Conservation (phyloP, 495 filamentous ascomycete genomes). For the Neurospora intermedia region DNA sequence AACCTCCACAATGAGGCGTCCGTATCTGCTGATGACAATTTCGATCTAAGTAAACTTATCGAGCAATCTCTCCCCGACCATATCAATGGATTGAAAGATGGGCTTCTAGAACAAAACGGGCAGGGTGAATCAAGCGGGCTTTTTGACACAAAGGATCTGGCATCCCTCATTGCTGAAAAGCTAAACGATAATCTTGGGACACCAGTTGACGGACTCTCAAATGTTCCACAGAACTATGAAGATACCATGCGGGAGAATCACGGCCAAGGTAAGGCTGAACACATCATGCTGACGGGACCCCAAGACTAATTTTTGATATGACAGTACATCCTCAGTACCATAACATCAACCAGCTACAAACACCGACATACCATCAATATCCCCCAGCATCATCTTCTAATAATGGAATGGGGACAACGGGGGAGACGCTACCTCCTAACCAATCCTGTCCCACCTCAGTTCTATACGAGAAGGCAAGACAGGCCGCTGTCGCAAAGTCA, state of each 20-base stretch:
- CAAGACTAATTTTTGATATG: not conserved
- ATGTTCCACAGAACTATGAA: not conserved
- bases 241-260: not conserved
- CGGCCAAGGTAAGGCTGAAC: not conserved
- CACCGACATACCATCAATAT: constrained; percentile 13
- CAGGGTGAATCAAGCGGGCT: constrained; percentile 1
- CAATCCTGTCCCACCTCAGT: constrained; percentile 70
- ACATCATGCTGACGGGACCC: constrained; percentile 6
- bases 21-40: not conserved
- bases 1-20: constrained; percentile 1
- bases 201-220: constrained; percentile 9
- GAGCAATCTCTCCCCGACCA: constrained; percentile 16
- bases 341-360: constrained; percentile 9
- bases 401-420: not conserved
- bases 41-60: constrained; percentile 16
- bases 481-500: constrained; percentile 70
- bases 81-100: constrained; percentile 4
- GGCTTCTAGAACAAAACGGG: not conserved
- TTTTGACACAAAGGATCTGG: constrained; percentile 13
- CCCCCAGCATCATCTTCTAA: constrained; percentile 3
- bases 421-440: constrained; percentile 43
- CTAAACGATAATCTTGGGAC: constrained; percentile 9
- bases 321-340: constrained; percentile 11
- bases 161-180: constrained; percentile 17
- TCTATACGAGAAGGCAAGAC: constrained; percentile 71